Conservation (phyloP, 805 yeast genomes). For the Hanseniaspora clermontiae region DNA sequence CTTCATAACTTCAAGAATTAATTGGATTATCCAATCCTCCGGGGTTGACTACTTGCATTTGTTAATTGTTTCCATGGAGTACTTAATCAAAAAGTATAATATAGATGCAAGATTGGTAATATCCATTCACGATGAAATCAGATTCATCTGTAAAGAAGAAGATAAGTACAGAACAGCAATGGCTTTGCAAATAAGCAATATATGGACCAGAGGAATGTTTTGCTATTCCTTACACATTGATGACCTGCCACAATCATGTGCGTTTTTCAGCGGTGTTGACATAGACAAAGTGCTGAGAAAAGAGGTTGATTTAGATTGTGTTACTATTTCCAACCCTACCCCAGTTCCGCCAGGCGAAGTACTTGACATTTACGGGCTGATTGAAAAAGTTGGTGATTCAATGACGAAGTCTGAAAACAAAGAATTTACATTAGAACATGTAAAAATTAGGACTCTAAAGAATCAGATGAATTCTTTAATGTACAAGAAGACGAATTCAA, state of each 20-base stretch:
- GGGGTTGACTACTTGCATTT: conserved; percentile 94
- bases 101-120: conserved; percentile 67
- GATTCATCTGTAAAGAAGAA: conserved; percentile 62
- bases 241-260: conserved; percentile 87
- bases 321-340: conserved; percentile 72
- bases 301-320: conserved; percentile 82
- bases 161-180: conserved; percentile 69
- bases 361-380: conserved; percentile 43
- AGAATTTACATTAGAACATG: conserved; percentile 18
- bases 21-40: conserved; percentile 96
- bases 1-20: conserved; percentile 79
- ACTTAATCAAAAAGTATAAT: conserved; percentile 48
- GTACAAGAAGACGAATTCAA: too few species aligned
- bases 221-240: conserved; percentile 81
- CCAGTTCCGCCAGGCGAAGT: conserved; percentile 73
- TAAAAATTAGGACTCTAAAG: conserved; percentile 17
- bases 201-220: conserved; percentile 95
- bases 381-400: conserved; percentile 29
- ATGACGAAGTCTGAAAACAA: conserved; percentile 12
- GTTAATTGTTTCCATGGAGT: conserved; percentile 75
- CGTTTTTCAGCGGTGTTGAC: conserved; percentile 89
- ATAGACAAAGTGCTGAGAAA: conserved; percentile 78
- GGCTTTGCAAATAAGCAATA: conserved; percentile 73
- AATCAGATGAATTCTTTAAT: background rate
- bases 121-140: conserved; percentile 90